Conservation (phyloP, 257 asterid species). For the Primulina tabacum region DNA sequence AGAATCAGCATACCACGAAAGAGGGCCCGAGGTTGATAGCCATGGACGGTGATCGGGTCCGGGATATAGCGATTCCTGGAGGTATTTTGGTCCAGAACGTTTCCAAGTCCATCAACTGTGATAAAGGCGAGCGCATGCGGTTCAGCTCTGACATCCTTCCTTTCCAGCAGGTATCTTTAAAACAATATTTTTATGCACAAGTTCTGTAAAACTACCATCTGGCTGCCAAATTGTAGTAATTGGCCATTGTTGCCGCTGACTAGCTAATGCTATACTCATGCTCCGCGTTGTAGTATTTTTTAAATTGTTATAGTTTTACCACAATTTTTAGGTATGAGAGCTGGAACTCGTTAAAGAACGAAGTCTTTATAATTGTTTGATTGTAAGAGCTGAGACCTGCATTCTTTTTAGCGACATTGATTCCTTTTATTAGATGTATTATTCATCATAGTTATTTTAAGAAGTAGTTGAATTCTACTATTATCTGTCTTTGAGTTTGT, state of each 20-base stretch:
- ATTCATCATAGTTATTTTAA: background rate
- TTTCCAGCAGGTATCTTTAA: conserved; percentile 62
- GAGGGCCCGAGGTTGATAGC: conserved; percentile 46
- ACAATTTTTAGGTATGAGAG: background rate
- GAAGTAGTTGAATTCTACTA: conserved; percentile 18
- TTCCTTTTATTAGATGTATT: background rate
- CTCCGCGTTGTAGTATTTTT: background rate
- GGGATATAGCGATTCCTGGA: conserved; percentile 71
- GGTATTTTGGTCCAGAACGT: conserved; percentile 71
- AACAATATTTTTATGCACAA: background rate
- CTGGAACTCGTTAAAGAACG: background rate
- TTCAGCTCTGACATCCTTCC: conserved; percentile 64
- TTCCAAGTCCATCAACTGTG: conserved; percentile 62
- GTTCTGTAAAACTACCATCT: background rate
- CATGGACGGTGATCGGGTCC: conserved; percentile 56
- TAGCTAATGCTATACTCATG: background rate
- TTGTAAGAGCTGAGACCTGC: background rate
- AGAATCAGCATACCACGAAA: conserved; percentile 32
- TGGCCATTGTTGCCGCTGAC: background rate
- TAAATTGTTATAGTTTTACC: background rate
- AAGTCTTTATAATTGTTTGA: conserved; percentile 4
- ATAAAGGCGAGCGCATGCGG: conserved; percentile 79
- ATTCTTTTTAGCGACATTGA: conserved; percentile 10
- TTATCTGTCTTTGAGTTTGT: conserved; percentile 14
- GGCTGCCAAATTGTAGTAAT: background rate